phyloP scores from a whole-genome alignment of 139 green algal species.

The Chlamydomonas sp. region DNA sequence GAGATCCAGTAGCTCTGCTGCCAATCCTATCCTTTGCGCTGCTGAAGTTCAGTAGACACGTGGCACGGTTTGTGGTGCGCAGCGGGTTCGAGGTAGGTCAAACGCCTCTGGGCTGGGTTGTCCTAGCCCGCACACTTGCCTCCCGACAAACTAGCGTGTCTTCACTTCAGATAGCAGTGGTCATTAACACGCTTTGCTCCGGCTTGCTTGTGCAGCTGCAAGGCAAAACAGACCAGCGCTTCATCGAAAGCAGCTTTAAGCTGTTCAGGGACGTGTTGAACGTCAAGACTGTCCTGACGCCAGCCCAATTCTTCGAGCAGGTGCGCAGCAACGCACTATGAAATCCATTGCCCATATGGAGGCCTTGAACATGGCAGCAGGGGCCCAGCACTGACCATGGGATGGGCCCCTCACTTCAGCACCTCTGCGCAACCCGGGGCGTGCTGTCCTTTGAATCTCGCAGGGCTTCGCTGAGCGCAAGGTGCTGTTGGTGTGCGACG shows the following conservation, averaged over 20 bases:
- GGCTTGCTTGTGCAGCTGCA: conserved; percentile 61
- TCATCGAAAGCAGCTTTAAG: conserved; percentile 73
- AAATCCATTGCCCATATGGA: not conserved
- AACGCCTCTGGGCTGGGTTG: too few species aligned
- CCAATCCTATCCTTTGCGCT: conserved; percentile 70
- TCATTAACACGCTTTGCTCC: too few species aligned
- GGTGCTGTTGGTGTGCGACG: conserved; percentile 68
- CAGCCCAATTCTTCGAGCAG: conserved; percentile 79
- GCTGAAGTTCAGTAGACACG: conserved; percentile 68
- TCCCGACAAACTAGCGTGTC: too few species aligned
- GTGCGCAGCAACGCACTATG: conserved; percentile 18
- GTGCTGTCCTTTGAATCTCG: not conserved
- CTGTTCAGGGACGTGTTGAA: conserved; percentile 70
- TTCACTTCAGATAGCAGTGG: too few species aligned
- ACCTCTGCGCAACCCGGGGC: too few species aligned
- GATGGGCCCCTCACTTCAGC: too few species aligned
- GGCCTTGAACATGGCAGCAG: too few species aligned
- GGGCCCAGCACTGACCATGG: too few species aligned
- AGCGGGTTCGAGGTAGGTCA: conserved; percentile 61
- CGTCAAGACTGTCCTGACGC: conserved; percentile 67
- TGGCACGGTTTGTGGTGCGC: conserved; percentile 53
- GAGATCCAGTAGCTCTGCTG: conserved; percentile 68
- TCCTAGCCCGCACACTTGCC: too few species aligned
- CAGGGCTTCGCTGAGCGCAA: conserved; percentile 87
- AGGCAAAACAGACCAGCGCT: conserved; percentile 79